Evolutionary conservation across 2,329 filamentous ascomycete genomes (phyloP).

Genomic region (Massarina eburnea): DNA sequence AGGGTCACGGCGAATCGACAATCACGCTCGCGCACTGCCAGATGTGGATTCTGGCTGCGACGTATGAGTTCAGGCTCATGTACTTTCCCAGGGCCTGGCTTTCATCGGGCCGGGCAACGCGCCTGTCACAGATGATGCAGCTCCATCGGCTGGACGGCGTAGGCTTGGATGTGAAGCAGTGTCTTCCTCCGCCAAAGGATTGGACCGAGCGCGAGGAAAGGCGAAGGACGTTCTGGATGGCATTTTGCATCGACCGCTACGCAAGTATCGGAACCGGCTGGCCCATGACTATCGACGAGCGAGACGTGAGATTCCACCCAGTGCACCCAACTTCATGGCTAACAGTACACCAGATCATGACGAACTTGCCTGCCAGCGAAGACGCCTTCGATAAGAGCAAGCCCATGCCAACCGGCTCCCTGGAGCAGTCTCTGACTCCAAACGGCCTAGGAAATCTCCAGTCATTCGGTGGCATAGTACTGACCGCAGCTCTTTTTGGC

Average conservation of each 20-base stretch:
- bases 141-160: conserved; percentile 81
- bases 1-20: conserved; percentile 85
- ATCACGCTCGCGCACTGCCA: conserved; percentile 86
- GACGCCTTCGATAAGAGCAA: conserved; percentile 82
- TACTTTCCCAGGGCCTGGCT: conserved; percentile 96
- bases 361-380: conserved; percentile 80
- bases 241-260: conserved; percentile 87
- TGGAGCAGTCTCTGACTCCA: conserved; percentile 70
- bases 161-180: conserved; percentile 90
- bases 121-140: conserved; percentile 88
- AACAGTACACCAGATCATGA: conserved; percentile 62
- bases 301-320: conserved; percentile 62
- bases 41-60: conserved; percentile 75
- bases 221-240: conserved; percentile 91
- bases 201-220: conserved; percentile 94
- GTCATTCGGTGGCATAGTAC: conserved; percentile 74
- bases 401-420: conserved; percentile 68
- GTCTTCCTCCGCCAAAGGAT: conserved; percentile 79
- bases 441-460: conserved; percentile 74
- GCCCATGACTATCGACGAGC: conserved; percentile 93
- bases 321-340: conserved; percentile 3
- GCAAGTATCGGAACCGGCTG: conserved; percentile 95
- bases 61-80: conserved; percentile 97
- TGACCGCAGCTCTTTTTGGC: conserved; percentile 89
- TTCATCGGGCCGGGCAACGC: conserved; percentile 79